Percentiles rank a stretch among this genome's conserved stretches.
Conservation (phyloP, 305 asterid species). For the Fraxinus dipetala region DNA sequence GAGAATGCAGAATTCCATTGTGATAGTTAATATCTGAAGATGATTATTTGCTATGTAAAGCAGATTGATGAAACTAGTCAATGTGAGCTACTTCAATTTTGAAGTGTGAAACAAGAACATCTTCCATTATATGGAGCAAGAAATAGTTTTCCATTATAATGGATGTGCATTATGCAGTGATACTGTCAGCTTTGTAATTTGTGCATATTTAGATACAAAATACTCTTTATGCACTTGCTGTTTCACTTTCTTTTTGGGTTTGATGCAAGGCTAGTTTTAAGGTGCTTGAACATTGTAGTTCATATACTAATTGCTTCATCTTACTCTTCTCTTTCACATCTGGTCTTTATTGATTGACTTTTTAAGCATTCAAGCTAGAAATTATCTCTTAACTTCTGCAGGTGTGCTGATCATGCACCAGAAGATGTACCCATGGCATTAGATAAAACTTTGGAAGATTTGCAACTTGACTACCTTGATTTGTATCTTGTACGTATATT, state of each 20-base stretch:
- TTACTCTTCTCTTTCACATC: neutral
- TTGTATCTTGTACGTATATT: conserved; percentile 33
- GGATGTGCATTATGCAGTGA: conserved; percentile 2
- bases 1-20: neutral
- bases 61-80: neutral
- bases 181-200: neutral
- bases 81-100: neutral
- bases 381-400: conserved; percentile 24
- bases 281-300: neutral
- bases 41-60: conserved; percentile 6
- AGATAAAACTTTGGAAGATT: conserved; percentile 32
- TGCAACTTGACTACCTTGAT: conserved; percentile 47
- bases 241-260: neutral
- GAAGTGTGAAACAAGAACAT: neutral
- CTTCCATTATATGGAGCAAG: neutral
- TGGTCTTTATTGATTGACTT: neutral
- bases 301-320: neutral
- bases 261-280: neutral
- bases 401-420: conserved; percentile 44
- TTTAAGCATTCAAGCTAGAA: neutral
- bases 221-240: neutral
- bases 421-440: conserved; percentile 47
- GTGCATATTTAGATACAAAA: neutral
- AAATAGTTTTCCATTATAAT: neutral
- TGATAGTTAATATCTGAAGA: neutral